Conservation (phyloP, 2,329 filamentous ascomycete species). For the Penicillium sp. region DNA sequence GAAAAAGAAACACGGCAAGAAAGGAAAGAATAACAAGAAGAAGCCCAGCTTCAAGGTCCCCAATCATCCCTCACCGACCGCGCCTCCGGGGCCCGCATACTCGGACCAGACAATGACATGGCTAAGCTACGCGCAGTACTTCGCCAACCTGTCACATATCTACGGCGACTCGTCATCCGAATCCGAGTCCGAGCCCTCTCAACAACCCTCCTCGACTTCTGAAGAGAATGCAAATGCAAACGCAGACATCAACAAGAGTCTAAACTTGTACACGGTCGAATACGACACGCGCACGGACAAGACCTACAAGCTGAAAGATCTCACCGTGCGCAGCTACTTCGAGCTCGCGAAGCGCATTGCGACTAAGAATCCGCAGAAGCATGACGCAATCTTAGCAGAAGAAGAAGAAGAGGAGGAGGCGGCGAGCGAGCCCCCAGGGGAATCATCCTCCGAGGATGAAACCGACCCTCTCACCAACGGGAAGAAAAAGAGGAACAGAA, state of each 20-base stretch:
- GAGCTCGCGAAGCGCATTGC: slow-evolving; percentile 81
- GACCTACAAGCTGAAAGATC: slow-evolving; percentile 74
- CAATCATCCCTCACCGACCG: slow-evolving; percentile 70
- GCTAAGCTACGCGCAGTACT: slow-evolving; percentile 86
- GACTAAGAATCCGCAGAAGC: slow-evolving; percentile 37
- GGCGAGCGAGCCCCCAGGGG: slow-evolving; percentile 23
- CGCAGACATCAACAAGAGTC: slow-evolving; percentile 33
- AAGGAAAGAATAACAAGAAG: slow-evolving; percentile 46
- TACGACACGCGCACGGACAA: slow-evolving; percentile 83
- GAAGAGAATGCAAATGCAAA: slow-evolving; percentile 52
- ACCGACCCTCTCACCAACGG: not conserved
- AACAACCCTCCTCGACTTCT: not conserved
- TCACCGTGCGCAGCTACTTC: slow-evolving; percentile 83
- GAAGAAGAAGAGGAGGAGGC: too few relatives aligned
- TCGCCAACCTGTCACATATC: slow-evolving; percentile 87
- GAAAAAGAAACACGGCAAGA: slow-evolving; percentile 51
- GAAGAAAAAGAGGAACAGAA: slow-evolving; percentile 1
- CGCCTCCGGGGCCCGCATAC: slow-evolving; percentile 87
- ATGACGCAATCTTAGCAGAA: slow-evolving; percentile 28
- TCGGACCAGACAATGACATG: slow-evolving; percentile 80
- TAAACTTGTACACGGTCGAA: slow-evolving; percentile 79
- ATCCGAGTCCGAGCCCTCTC: slow-evolving; percentile 18
- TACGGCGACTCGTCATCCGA: slow-evolving; percentile 69
- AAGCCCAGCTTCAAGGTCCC: slow-evolving; percentile 70
- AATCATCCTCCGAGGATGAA: slow-evolving; percentile 34